phyloP scores from a whole-genome alignment of 1,284 basidiomycete species.

The Erythrobasidium hasegawianum region DNA sequence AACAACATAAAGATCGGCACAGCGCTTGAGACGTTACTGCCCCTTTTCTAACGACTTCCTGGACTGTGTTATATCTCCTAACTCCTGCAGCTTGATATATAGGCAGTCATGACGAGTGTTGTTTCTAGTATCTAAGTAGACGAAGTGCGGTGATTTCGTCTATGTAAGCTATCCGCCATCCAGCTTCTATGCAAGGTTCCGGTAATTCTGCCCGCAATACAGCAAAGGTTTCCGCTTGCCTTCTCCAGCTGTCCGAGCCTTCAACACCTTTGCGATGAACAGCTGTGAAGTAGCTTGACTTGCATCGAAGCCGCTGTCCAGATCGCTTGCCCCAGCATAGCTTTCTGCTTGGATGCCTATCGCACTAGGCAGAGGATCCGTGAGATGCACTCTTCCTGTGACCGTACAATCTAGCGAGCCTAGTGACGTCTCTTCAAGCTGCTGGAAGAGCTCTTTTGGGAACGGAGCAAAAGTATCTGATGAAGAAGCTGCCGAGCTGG shows the following conservation, averaged over 20 bases:
- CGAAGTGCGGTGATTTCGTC: too few species aligned
- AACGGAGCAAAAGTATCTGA: slow-evolving; percentile 20
- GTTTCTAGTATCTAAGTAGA: neutral
- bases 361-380: slow-evolving; percentile 10
- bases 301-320: slow-evolving; percentile 9
- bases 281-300: slow-evolving; percentile 38
- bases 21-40: too few species aligned
- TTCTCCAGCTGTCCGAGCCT: neutral
- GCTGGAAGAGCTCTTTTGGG: slow-evolving; percentile 31
- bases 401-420: slow-evolving; percentile 38
- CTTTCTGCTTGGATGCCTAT: too few species aligned
- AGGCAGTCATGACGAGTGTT: neutral
- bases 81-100: too few species aligned
- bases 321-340: too few species aligned
- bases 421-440: slow-evolving; percentile 23
- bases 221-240: slow-evolving; percentile 15
- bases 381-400: slow-evolving; percentile 28
- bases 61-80: too few species aligned
- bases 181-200: neutral
- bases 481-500: slow-evolving; percentile 22
- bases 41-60: too few species aligned
- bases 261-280: slow-evolving; percentile 39
- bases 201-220: slow-evolving; percentile 29
- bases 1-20: too few species aligned
- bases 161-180: too few species aligned